phyloP scores from a whole-genome alignment of 2,329 filamentous ascomycete species.

The Penicillium crustosum region DNA sequence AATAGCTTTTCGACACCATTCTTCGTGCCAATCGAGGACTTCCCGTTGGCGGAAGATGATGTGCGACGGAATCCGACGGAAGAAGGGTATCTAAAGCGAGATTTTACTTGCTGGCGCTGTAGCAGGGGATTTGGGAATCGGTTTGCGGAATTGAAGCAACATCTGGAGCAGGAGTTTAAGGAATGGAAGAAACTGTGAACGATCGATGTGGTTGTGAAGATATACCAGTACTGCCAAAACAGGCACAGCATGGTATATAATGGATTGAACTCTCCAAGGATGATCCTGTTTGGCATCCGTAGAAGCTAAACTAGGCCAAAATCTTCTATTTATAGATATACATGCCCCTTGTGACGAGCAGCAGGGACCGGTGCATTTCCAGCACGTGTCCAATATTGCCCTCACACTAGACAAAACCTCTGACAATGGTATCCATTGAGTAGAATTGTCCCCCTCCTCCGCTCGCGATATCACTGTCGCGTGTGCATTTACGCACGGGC shows the following conservation, averaged over 20 bases:
- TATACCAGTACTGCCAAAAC: neutral
- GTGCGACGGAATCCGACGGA: constrained; percentile 57
- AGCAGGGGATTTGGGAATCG: constrained; percentile 68
- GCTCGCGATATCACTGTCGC: neutral
- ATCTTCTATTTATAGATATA: constrained; percentile 20
- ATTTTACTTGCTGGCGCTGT: constrained; percentile 85
- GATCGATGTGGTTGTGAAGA: neutral
- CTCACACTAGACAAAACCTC: constrained; percentile 3
- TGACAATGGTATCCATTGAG: constrained; percentile 8
- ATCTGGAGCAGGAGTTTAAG: constrained; percentile 73
- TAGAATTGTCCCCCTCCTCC: constrained; percentile 5
- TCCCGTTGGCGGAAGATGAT: constrained; percentile 71
- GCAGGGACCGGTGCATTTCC: constrained; percentile 16
- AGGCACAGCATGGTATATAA: constrained; percentile 2
- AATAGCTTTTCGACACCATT: constrained; percentile 88
- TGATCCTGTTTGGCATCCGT: constrained; percentile 3
- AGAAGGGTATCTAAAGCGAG: constrained; percentile 60
- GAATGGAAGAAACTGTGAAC: constrained; percentile 67
- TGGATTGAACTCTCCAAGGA: constrained; percentile 8
- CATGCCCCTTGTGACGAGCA: constrained; percentile 13
- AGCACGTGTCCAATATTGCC: constrained; percentile 11
- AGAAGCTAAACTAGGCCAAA: constrained; percentile 10
- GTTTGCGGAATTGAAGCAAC: constrained; percentile 72
- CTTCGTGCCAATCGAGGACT: constrained; percentile 73
- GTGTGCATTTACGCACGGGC: constrained; percentile 32